Evolutionary conservation across 2,329 filamentous ascomycete genomes (phyloP).

Genomic region (Penicillium sumatraense): DNA sequence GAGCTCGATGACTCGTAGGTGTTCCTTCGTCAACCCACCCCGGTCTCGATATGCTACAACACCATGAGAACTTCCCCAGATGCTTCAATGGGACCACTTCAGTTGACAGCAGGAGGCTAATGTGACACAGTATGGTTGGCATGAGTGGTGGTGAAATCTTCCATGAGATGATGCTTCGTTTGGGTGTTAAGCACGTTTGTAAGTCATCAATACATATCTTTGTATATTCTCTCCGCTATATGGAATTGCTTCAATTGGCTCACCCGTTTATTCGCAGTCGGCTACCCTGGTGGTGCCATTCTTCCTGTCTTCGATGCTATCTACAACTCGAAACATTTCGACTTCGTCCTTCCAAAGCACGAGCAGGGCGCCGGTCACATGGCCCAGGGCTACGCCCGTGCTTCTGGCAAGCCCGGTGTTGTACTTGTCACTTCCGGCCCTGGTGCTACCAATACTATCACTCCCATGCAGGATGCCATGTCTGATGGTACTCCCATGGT

Average conservation of each 20-base stretch:
- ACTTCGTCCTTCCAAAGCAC: conserved; percentile 93
- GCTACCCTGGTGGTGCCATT: conserved; percentile 94
- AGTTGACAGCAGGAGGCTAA: background rate
- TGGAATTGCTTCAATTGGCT: conserved; percentile 3
- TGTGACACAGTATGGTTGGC: conserved; percentile 73
- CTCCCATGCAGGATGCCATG: conserved; percentile 93
- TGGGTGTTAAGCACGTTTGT: conserved; percentile 93
- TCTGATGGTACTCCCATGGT: conserved; percentile 96
- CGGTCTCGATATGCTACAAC: background rate
- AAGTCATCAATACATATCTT: too few species aligned
- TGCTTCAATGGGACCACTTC: background rate
- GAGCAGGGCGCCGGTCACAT: conserved; percentile 98
- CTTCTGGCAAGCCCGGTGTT: conserved; percentile 90
- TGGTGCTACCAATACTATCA: conserved; percentile 94
- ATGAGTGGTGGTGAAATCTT: conserved; percentile 97
- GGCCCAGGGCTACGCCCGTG: conserved; percentile 95
- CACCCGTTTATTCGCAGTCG: conserved; percentile 57
- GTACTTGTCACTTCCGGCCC: conserved; percentile 96
- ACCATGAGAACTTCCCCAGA: too few species aligned
- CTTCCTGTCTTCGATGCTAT: conserved; percentile 98
- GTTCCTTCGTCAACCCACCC: background rate
- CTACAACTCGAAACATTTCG: conserved; percentile 95
- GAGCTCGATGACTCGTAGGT: conserved; percentile 83
- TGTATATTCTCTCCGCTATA: background rate
- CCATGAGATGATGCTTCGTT: conserved; percentile 98